Conservation (phyloP, 176 grass and related monocot species). For the Triticum dicoccoides region DNA sequence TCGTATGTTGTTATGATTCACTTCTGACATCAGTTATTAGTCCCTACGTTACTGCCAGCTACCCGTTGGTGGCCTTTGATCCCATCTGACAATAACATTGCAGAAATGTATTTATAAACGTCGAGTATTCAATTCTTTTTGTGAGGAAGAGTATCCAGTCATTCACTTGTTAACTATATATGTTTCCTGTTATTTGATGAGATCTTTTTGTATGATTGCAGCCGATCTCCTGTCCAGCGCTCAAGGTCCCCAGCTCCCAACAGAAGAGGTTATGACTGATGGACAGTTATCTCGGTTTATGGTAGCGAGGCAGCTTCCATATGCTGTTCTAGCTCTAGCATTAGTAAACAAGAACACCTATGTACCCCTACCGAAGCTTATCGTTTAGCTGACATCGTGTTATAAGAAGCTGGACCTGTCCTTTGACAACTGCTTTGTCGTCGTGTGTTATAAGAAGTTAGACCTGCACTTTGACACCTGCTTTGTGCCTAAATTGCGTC, state of each 20-base stretch:
- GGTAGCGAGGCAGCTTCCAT: neutral
- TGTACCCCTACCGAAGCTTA: neutral
- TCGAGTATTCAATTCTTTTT: neutral
- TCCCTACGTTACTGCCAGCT: neutral
- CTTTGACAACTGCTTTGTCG: neutral
- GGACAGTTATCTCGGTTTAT: neutral
- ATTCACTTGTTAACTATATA: neutral
- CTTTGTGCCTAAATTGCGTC: neutral
- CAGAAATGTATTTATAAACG: neutral
- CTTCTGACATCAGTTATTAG: neutral
- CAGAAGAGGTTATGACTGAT: conserved; percentile 30
- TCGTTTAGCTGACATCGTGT: neutral
- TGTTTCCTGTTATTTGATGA: neutral
- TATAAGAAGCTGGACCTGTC: neutral
- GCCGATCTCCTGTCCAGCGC: conserved; percentile 33
- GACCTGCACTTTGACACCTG: neutral
- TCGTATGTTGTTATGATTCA: neutral
- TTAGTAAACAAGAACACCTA: conserved; percentile 11
- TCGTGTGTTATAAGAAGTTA: neutral
- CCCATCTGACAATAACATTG: neutral
- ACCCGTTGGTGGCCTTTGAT: neutral
- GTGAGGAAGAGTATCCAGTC: neutral
- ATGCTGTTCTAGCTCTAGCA: neutral
- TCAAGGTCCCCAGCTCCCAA: conserved; percentile 32
- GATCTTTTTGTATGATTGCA: neutral